Percentiles rank a stretch among this genome's conserved stretches.
Conservation (phyloP, 2,329 filamentous ascomycete species). For the Penicillium polonicum region DNA sequence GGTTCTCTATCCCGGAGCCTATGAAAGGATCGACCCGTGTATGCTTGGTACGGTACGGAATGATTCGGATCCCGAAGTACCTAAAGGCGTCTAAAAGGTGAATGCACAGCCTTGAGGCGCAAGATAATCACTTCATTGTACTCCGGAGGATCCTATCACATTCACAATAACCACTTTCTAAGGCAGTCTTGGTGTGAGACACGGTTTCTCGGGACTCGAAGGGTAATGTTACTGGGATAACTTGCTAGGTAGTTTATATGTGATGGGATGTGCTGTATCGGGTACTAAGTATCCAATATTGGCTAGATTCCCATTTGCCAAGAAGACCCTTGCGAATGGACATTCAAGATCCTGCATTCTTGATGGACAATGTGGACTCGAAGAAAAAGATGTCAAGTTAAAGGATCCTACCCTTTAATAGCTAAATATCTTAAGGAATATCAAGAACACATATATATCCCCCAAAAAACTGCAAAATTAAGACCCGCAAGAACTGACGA, state of each 20-base stretch:
- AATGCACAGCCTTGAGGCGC: neutral
- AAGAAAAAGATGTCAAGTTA: neutral
- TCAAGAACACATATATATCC: neutral
- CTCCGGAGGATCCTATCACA: neutral
- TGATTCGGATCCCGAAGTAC: constrained; percentile 21
- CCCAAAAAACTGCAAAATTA: neutral
- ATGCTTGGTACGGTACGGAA: constrained; percentile 15
- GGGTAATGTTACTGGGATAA: neutral
- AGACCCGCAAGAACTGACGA: constrained; percentile 5
- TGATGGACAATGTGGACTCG: constrained; percentile 13
- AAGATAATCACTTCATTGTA: neutral
- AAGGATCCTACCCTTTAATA: neutral
- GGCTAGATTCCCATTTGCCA: constrained; percentile 9
- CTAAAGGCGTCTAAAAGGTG: neutral
- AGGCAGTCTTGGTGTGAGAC: neutral
- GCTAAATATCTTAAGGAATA: neutral
- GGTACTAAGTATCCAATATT: neutral
- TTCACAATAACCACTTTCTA: neutral
- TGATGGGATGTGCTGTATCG: neutral
- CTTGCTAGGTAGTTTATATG: neutral
- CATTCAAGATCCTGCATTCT: constrained; percentile 24
- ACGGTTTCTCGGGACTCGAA: neutral
- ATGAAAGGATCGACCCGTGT: constrained; percentile 18
- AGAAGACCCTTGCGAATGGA: constrained; percentile 21
- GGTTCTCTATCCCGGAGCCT: constrained; percentile 20